phyloP scores from a whole-genome alignment of 2,329 filamentous ascomycete genomes.

The Hysterium pulicare region DNA sequence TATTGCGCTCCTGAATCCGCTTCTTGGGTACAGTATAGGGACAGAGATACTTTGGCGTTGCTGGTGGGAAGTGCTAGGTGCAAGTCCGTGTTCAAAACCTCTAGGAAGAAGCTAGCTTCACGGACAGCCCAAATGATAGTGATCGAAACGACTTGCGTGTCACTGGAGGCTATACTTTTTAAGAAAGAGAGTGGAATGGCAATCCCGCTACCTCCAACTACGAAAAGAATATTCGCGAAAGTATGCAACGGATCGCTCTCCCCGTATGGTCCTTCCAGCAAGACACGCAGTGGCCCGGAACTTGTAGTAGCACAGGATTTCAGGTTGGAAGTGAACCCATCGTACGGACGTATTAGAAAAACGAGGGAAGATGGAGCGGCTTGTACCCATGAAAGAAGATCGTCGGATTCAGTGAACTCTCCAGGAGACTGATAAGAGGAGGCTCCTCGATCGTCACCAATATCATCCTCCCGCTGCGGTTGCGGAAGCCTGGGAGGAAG shows the following conservation, averaged over 20 bases:
- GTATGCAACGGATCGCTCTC: background rate
- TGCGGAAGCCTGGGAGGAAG: too few relatives aligned
- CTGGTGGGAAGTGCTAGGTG: background rate
- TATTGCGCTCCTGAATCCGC: too few relatives aligned
- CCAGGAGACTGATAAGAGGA: too few relatives aligned
- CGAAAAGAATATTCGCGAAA: background rate
- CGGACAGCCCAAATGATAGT: background rate
- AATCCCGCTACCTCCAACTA: background rate
- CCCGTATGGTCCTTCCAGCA: background rate
- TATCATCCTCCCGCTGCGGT: too few relatives aligned
- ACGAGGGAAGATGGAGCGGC: too few relatives aligned
- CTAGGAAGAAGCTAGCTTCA: background rate
- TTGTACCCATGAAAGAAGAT: too few relatives aligned
- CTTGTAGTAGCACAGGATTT: too few relatives aligned
- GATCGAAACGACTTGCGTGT: background rate
- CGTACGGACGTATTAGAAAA: background rate
- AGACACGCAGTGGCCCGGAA: too few relatives aligned
- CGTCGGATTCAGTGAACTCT: too few relatives aligned
- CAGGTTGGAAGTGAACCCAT: too few relatives aligned
- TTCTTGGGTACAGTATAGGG: too few relatives aligned
- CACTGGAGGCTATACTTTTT: background rate
- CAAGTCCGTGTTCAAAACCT: background rate
- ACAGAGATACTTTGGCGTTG: background rate
- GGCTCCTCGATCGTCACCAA: too few relatives aligned
- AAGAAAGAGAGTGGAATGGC: background rate